A percentile compares a stretch with the other conserved stretches of the same genome.
phyloP scores from a whole-genome alignment of 73 alveolate genomes.

The Paramecium biaurelia region DNA sequence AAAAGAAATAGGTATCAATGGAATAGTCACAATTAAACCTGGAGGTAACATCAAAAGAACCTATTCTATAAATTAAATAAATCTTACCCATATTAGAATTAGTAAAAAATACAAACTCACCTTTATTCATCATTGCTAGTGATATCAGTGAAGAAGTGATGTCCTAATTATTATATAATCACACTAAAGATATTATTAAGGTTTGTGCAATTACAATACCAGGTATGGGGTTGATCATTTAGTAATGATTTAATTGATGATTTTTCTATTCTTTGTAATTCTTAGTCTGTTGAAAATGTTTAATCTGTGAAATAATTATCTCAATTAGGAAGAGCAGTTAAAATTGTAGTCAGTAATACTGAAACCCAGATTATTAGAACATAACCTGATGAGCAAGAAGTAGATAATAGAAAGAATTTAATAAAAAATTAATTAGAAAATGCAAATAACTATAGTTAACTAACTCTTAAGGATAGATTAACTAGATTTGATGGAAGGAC shows the following conservation, averaged over 20 bases:
- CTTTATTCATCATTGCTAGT: slow-evolving; percentile 75
- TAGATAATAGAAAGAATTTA: slow-evolving; percentile 67
- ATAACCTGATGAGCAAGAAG: slow-evolving; percentile 60
- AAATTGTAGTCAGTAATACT: slow-evolving; percentile 48
- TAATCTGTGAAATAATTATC: neutral
- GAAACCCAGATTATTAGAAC: slow-evolving; percentile 81
- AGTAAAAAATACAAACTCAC: slow-evolving; percentile 66
- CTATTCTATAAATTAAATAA: slow-evolving; percentile 66
- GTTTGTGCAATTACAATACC: slow-evolving; percentile 85
- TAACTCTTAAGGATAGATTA: slow-evolving; percentile 74
- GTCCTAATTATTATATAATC: slow-evolving; percentile 74
- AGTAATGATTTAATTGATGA: slow-evolving; percentile 75
- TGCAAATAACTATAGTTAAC: slow-evolving; percentile 57
- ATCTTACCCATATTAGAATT: slow-evolving; percentile 69
- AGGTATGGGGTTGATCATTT: slow-evolving; percentile 75
- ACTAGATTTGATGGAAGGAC: slow-evolving; percentile 74
- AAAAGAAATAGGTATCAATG: slow-evolving; percentile 26
- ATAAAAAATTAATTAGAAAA: slow-evolving; percentile 50
- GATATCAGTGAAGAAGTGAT: slow-evolving; percentile 80
- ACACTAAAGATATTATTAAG: slow-evolving; percentile 65
- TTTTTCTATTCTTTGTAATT: slow-evolving; percentile 75
- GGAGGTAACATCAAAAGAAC: slow-evolving; percentile 63
- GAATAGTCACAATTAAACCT: slow-evolving; percentile 20
- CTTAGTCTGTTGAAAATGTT: slow-evolving; percentile 67
- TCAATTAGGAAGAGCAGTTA: slow-evolving; percentile 31